Base-by-base conservation (phyloP, 164 flowering plant species). In the Magnolia officinalis region DNA sequence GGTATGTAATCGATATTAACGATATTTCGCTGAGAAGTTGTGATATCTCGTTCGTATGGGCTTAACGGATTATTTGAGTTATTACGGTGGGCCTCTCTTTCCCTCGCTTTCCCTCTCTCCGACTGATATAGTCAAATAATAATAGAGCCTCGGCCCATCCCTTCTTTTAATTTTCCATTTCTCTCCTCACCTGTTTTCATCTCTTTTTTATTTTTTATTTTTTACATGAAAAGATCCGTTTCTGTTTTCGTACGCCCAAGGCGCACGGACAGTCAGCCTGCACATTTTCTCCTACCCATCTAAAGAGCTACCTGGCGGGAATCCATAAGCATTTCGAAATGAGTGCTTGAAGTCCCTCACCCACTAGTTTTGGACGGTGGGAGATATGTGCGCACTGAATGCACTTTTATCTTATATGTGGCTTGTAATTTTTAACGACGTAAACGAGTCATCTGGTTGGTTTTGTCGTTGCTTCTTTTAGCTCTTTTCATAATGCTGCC, bases 61-160 rank as follows among this genome's bases (percentile, higher is more conserved):
- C 8, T 29, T 65, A 37, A 64, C 24, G 67, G 65, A 55, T 75
- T 75, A 21, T 65, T 11, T 59, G 73, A 75, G 78, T 75, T 58
- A 69, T 75, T 69, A 69, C 31, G 29, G 72, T 24, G 73, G 73
- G 78, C 14, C 72, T 73, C 55, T 23, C 67, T 4, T 10, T 10
- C 21, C 6, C 11, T 73, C 55, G 50, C 67, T 4, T 10, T 10
- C 16, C 11, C n/a, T 63, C 68, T 65, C 68, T 11, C 50, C 50
- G 29, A 68, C 69, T 74, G 75, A 37, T 74, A 31, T 63, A 68
- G 69, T 58, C 67, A 75, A 19, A 50, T 59, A 75, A 75, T 75
- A 75, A 75, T 75, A 75, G 78, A 75, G 78, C 67, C 65, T 65
- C 6, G 19, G 8, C 50, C 72, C 63, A 18, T 58, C 55, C 73